phyloP scores from a whole-genome alignment of 1,284 basidiomycete genomes.

The Moesziomyces sp. region DNA sequence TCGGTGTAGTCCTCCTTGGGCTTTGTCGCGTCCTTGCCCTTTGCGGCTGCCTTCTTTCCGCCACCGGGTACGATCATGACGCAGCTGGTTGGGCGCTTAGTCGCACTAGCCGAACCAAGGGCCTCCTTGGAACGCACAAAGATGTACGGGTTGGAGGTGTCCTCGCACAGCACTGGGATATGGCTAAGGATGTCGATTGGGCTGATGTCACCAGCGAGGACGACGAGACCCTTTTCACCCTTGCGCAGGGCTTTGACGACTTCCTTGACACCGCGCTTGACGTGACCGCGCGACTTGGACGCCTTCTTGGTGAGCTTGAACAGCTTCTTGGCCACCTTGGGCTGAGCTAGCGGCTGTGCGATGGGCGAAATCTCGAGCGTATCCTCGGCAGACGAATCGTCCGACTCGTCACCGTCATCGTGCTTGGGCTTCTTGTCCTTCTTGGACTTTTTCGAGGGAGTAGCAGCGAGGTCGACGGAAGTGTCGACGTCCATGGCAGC shows the following conservation, averaged over 20 bases:
- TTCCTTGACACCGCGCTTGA: conserved; percentile 68
- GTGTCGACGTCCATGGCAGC: conserved; percentile 45
- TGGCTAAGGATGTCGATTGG: conserved; percentile 99
- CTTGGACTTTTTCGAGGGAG: conserved; percentile 52
- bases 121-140: conserved; percentile 73
- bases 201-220: conserved; percentile 96
- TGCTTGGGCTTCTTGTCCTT: conserved; percentile 57
- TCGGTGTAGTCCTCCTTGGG: conserved; percentile 82
- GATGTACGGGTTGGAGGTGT: conserved; percentile 91
- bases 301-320: conserved; percentile 68
- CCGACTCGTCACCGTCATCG: conserved; percentile 40
- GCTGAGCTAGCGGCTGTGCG: conserved; percentile 60
- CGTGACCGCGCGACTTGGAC: conserved; percentile 65
- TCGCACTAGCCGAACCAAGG: conserved; percentile 91
- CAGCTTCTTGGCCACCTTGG: conserved; percentile 64
- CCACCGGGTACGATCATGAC: conserved; percentile 78
- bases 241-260: conserved; percentile 67
- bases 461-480: conserved; percentile 20
- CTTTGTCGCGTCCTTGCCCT: conserved; percentile 71
- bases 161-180: conserved; percentile 92
- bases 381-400: conserved; percentile 43
- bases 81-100: conserved; percentile 97
- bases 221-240: conserved; percentile 73
- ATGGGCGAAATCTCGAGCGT: conserved; percentile 51
- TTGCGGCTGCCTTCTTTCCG: conserved; percentile 76